Conservation (phyloP, 1,284 basidiomycete genomes). For the Laetiporus sulphureus region DNA sequence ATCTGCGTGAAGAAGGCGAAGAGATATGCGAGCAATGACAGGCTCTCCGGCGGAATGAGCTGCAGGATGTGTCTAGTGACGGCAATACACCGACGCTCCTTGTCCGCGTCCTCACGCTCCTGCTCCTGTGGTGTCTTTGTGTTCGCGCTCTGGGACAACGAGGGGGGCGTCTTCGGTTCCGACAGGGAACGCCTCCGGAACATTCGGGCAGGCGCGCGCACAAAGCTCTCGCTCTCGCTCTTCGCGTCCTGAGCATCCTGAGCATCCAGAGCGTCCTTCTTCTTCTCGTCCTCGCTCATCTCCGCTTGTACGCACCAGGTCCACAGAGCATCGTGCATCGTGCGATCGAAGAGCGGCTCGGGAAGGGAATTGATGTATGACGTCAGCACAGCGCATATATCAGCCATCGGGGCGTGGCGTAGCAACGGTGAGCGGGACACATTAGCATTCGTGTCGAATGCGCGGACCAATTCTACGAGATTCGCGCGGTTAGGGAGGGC, state of each 20-base stretch:
- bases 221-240: neutral
- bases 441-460: conserved; percentile 26
- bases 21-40: conserved; percentile 56
- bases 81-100: conserved; percentile 30
- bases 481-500: conserved; percentile 27
- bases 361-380: conserved; percentile 54
- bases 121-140: conserved; percentile 7
- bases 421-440: conserved; percentile 29
- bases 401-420: conserved; percentile 44
- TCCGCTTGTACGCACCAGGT: conserved; percentile 45
- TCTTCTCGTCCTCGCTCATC: too few species aligned
- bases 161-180: neutral
- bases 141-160: neutral
- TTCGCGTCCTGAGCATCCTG: conserved; percentile 7
- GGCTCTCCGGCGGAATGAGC: conserved; percentile 49
- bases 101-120: conserved; percentile 20
- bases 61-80: conserved; percentile 51
- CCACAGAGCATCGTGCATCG: conserved; percentile 42
- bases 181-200: conserved; percentile 4
- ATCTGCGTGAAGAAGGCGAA: conserved; percentile 48
- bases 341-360: conserved; percentile 38
- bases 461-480: conserved; percentile 29
- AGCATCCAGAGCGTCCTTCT: conserved; percentile 33
- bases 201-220: neutral
- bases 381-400: conserved; percentile 54